Evolutionary conservation across 2,329 filamentous ascomycete species (phyloP).

Genomic region (Macrophomina phaseolina): DNA sequence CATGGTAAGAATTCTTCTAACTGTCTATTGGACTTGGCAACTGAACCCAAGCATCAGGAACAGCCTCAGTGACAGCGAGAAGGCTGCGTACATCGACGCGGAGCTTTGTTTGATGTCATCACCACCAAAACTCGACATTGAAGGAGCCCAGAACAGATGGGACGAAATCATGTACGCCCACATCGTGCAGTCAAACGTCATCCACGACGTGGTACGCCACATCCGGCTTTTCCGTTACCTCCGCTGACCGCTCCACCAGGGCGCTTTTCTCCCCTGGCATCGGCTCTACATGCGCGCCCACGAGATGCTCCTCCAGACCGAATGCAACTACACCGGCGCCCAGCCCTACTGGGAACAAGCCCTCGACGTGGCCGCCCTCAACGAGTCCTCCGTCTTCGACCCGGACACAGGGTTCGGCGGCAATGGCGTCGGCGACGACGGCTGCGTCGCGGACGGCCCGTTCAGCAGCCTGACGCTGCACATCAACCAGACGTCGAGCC

Average conservation of each 20-base stretch:
- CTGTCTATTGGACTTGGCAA: no score
- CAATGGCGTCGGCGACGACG: constrained; percentile 23
- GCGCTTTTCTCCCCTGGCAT: constrained; percentile 52
- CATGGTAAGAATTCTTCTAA: background rate
- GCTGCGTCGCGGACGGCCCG: constrained; percentile 44
- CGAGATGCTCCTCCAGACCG: constrained; percentile 51
- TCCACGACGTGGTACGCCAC: constrained; percentile 18
- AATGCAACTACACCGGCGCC: constrained; percentile 53
- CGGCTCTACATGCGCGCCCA: constrained; percentile 51
- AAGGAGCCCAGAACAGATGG: constrained; percentile 18
- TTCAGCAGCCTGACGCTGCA: constrained; percentile 44
- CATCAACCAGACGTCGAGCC: constrained; percentile 35
- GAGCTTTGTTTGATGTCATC: constrained; percentile 27
- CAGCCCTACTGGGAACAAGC: constrained; percentile 41
- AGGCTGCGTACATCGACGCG: constrained; percentile 26
- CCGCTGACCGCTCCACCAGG: background rate
- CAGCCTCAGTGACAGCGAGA: constrained; percentile 19
- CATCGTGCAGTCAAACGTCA: constrained; percentile 10
- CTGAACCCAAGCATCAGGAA: background rate
- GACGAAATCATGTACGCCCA: constrained; percentile 26
- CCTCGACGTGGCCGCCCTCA: constrained; percentile 1
- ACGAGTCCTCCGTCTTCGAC: constrained; percentile 27
- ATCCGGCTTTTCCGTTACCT: no score
- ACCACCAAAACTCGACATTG: constrained; percentile 11
- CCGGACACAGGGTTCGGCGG: constrained; percentile 28